Base-by-base conservation (phyloP, 768 basidiomycete genomes). In the Xanthoconium purpureum region DNA sequence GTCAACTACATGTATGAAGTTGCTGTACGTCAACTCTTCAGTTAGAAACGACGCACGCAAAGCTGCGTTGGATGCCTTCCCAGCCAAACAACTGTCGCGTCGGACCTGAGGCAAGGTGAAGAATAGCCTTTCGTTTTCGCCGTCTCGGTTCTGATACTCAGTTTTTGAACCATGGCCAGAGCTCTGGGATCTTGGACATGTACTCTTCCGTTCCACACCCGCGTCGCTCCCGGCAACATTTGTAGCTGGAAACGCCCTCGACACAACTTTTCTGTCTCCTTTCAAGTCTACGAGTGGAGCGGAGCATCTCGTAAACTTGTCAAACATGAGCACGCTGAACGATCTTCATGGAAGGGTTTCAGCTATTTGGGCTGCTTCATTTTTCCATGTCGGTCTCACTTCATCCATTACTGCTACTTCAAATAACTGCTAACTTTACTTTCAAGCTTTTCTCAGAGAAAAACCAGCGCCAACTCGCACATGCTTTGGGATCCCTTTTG, bases 121-220 rank as follows among this genome's bases (percentile, higher is more conserved):
- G 24, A 44, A 24, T 24, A 4, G 8, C 6, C 14, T 32, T 44
- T 53, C 20, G 6, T 12, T 37, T 8, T 42, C 13, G 10, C 35
- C 12, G 9, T 15, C 5, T 33, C 32, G 47, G 9, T 46, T 29
- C 38, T 53, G 32, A 59, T 13, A 18, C 2, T 6, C 28, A 4
- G 40, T 17, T 9, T 33, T 44, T 17, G 29, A 12, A 53, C 18
- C 20, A 29, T 39, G 46, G 32, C 17, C 53, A 86, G 85, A 71
- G 11, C 82, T 83, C 58, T 87, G 84, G 85, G 74, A 81, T 6
- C 73, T 79, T 5, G 86, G 86, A 1, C 84, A 88, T 58, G 73
- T 80, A 42, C 73, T 88, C 15, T 89, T 86, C 71, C 76, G 67
- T 48, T 76, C 80, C 5, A 81, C 74, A 0, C 77, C 79, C 0